Conservation (phyloP, 1,139 yeast species). For the Blastobotrys aristatus region DNA sequence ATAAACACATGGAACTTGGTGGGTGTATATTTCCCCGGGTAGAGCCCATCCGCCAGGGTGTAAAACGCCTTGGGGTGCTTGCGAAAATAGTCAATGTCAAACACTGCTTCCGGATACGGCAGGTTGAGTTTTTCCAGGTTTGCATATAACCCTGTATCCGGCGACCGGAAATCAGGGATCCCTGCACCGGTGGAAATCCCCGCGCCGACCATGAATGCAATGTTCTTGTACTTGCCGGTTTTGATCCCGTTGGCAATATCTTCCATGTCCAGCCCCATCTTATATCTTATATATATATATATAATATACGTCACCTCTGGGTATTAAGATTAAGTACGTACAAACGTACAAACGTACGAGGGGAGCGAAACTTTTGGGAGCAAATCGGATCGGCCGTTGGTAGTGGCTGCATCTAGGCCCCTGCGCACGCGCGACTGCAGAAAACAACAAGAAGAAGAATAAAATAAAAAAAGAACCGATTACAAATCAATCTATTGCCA, state of each 20-base stretch:
- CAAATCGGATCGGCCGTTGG: too few relatives aligned
- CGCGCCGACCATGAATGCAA: constrained; percentile 58
- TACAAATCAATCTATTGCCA: not conserved
- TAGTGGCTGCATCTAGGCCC: too few relatives aligned
- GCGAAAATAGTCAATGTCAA: constrained; percentile 76
- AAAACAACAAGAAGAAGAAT: too few relatives aligned
- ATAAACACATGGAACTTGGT: constrained; percentile 75
- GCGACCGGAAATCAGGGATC: constrained; percentile 86
- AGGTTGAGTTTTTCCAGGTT: constrained; percentile 67
- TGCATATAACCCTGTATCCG: constrained; percentile 83
- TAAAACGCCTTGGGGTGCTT: constrained; percentile 79
- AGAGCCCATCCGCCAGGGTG: constrained; percentile 74
- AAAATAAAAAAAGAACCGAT: not conserved
- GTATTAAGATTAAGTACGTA: too few relatives aligned
- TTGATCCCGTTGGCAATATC: constrained; percentile 28
- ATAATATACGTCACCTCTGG: too few relatives aligned
- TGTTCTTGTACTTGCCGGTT: constrained; percentile 27
- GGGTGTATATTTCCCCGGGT: constrained; percentile 83
- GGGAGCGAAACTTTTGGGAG: too few relatives aligned
- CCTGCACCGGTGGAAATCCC: constrained; percentile 90
- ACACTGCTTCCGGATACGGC: constrained; percentile 94
- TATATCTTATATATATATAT: not conserved
- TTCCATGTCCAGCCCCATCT: constrained; percentile 17
- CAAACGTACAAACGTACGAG: too few relatives aligned
- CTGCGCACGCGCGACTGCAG: too few relatives aligned